Percentiles rank a stretch among this genome's conserved stretches.
Evolutionary conservation across 2,329 filamentous ascomycete genomes (phyloP).

Genomic region (Xylaria sp.): DNA sequence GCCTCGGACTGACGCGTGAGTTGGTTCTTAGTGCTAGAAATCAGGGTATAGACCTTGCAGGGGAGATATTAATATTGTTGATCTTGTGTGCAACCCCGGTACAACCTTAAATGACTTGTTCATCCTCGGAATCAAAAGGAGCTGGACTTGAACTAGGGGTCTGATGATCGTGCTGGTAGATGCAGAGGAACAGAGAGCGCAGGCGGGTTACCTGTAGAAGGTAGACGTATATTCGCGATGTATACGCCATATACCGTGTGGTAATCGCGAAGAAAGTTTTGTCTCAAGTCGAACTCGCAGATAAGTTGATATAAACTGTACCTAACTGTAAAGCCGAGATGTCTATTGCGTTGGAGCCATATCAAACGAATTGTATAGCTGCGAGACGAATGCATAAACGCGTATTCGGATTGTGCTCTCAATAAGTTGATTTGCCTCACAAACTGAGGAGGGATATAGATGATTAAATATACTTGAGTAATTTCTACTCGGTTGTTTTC

Average conservation of each 20-base stretch:
- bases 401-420: not conserved
- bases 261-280: too few species aligned
- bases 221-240: not conserved
- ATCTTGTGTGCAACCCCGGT: not conserved
- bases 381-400: not conserved
- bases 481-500: not conserved
- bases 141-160: not conserved
- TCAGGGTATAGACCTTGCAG: not conserved
- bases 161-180: not conserved
- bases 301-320: not conserved
- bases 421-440: not conserved
- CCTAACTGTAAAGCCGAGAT: not conserved
- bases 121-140: not conserved
- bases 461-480: not conserved
- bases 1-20: not conserved
- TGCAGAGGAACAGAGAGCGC: not conserved
- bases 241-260: too few species aligned
- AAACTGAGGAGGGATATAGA: not conserved
- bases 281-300: too few species aligned
- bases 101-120: not conserved
- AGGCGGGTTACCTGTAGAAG: not conserved
- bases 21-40: not conserved
- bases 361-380: not conserved
- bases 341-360: not conserved
- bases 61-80: not conserved